phyloP scores from a whole-genome alignment of 1,139 yeast species.

The Pichia sp. region DNA sequence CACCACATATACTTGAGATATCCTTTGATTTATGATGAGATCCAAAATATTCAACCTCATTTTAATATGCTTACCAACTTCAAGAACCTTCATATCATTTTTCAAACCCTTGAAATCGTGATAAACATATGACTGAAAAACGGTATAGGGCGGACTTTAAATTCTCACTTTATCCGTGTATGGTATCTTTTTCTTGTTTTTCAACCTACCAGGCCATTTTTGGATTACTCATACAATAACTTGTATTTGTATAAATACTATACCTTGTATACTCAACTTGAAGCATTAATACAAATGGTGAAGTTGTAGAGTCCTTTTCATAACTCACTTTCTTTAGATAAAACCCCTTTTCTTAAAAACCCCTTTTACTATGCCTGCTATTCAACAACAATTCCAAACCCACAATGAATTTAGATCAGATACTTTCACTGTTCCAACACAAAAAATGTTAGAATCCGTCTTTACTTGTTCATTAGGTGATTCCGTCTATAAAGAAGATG shows the following conservation, averaged over 20 bases:
- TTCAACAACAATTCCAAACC: conserved; percentile 11
- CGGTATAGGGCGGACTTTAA: background rate
- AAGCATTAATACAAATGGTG: no score
- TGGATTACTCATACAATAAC: background rate
- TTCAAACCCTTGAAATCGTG: background rate
- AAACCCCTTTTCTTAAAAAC: background rate
- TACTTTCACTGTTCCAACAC: conserved; percentile 89
- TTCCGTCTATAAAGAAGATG: conserved; percentile 82
- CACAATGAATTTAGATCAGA: conserved; percentile 61
- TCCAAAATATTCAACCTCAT: background rate
- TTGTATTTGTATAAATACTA: background rate
- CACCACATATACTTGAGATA: background rate
- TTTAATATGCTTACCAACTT: background rate
- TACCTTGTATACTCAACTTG: background rate
- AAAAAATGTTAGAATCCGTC: conserved; percentile 62
- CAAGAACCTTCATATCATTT: background rate
- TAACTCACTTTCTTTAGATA: background rate
- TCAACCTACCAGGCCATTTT: background rate
- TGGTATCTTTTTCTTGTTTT: background rate
- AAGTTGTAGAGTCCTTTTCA: no score
- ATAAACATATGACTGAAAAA: background rate
- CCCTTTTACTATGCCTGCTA: background rate
- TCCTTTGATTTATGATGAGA: background rate
- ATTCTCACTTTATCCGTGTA: background rate
- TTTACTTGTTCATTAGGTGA: conserved; percentile 68